These are phyloP conservation scores for Fusarium nygamai DNA, from an alignment of 2,329 filamentous ascomycete genomes.

Conservation along the genomic window DNA sequence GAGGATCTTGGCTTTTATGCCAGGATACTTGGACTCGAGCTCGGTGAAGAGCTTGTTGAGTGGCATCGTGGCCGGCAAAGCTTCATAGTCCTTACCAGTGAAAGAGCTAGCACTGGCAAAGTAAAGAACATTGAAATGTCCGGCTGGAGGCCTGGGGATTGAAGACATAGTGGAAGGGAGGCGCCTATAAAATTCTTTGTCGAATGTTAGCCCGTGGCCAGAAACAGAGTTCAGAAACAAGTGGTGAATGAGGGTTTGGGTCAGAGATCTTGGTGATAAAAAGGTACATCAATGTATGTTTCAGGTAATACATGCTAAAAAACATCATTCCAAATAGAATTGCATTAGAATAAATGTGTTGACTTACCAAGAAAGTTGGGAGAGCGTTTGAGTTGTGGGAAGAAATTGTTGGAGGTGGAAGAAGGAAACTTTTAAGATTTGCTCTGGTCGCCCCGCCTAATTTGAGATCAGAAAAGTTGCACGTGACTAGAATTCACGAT, in stretches of 20 bases:
- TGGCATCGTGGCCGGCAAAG: conserved; percentile 72
- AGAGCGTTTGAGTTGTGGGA: conserved; percentile 13
- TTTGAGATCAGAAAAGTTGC: conserved; percentile 24
- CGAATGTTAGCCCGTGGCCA: conserved; percentile 34
- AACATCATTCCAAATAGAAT: conserved; percentile 59
- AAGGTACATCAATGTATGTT: conserved; percentile 64
- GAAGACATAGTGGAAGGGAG: conserved; percentile 46
- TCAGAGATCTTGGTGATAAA: conserved; percentile 81
- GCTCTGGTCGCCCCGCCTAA: conserved; percentile 29
- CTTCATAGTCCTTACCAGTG: conserved; percentile 74
- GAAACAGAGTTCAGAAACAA: neutral
- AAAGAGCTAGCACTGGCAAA: conserved; percentile 80
- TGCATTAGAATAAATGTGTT: neutral
- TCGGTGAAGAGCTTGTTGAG: conserved; percentile 70
- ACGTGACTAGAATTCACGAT: conserved; percentile 25
- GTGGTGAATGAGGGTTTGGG: conserved; percentile 42
- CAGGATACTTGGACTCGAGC: conserved; percentile 75
- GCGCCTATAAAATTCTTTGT: conserved; percentile 15
- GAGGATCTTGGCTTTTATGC: conserved; percentile 75
- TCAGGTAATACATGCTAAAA: conserved; percentile 69
- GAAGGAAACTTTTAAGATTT: conserved; percentile 13
- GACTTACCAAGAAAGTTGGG: conserved; percentile 48
- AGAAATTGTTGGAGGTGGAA: conserved; percentile 12
- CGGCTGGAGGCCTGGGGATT: conserved; percentile 60
- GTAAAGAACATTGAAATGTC: conserved; percentile 83